Evolutionary conservation across 2,329 filamentous ascomycete species (phyloP).

Genomic region (Didymella pinodella): DNA sequence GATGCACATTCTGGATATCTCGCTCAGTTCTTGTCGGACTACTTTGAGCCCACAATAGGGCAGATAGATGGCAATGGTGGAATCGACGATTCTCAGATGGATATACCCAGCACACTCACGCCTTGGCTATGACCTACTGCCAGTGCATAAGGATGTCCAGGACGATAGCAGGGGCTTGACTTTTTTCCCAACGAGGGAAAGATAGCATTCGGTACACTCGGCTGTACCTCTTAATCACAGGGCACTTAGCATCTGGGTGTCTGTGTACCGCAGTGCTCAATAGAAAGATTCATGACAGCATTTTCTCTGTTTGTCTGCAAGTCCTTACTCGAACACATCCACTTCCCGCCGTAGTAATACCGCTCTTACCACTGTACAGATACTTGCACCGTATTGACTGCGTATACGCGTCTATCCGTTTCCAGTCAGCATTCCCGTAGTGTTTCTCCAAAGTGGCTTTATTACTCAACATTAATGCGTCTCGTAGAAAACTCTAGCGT

Average conservation of each 20-base stretch:
- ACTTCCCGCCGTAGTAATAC: conserved; percentile 1
- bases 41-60: conserved; percentile 14
- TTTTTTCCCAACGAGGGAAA: conserved; percentile 6
- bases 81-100: conserved; percentile 14
- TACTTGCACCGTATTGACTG: not conserved
- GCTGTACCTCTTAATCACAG: conserved; percentile 20
- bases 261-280: conserved; percentile 22
- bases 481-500: conserved; percentile 10
- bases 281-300: conserved; percentile 22
- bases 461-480: conserved; percentile 2
- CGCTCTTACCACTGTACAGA: conserved; percentile 2
- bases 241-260: conserved; percentile 14
- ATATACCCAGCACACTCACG: conserved; percentile 13
- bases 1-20: conserved; percentile 4
- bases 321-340: conserved; percentile 1
- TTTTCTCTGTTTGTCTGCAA: conserved; percentile 1
- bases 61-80: conserved; percentile 21
- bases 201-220: conserved; percentile 19
- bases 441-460: not conserved
- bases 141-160: conserved; percentile 9
- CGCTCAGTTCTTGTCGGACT: conserved; percentile 16
- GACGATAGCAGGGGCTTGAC: conserved; percentile 7
- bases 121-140: conserved; percentile 13
- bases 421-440: conserved; percentile 8
- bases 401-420: conserved; percentile 2